Evolutionary conservation across 2,329 filamentous ascomycete species (phyloP).

Genomic region (Alternaria postmessia): DNA sequence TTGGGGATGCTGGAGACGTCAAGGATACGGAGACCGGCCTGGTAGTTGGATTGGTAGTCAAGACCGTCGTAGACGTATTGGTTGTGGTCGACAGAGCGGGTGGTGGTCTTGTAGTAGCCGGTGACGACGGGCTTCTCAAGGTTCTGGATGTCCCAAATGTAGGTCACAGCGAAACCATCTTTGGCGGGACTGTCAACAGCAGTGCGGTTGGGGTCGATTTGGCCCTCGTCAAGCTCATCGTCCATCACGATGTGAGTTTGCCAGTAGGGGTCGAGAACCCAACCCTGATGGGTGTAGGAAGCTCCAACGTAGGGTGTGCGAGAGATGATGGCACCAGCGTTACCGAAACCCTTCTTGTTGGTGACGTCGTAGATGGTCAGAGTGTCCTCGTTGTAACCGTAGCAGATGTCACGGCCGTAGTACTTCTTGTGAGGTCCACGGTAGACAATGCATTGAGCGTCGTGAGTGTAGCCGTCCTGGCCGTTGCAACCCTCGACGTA

Average conservation of each 20-base stretch:
- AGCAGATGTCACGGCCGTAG: constrained; percentile 63
- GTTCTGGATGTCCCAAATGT: constrained; percentile 50
- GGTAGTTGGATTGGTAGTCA: constrained; percentile 56
- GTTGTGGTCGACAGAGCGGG: constrained; percentile 56
- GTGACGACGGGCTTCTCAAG: constrained; percentile 49
- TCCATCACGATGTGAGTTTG: constrained; percentile 49
- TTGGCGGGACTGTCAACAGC: constrained; percentile 36
- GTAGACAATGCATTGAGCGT: constrained; percentile 67
- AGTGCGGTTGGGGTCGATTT: constrained; percentile 39
- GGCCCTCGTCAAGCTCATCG: constrained; percentile 51
- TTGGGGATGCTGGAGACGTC: constrained; percentile 52
- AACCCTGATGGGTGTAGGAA: constrained; percentile 67
- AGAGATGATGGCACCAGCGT: constrained; percentile 64
- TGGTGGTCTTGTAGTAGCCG: constrained; percentile 53
- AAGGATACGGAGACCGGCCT: constrained; percentile 53
- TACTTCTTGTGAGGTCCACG: constrained; percentile 61
- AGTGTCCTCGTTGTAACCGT: constrained; percentile 65
- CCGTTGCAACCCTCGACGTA: constrained; percentile 62
- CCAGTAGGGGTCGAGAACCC: constrained; percentile 56
- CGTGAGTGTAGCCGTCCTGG: constrained; percentile 68
- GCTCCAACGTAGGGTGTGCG: constrained; percentile 63
- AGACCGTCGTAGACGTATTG: constrained; percentile 55
- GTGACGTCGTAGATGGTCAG: constrained; percentile 62
- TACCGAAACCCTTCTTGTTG: constrained; percentile 61
- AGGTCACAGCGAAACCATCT: constrained; percentile 48